Base-by-base conservation (phyloP, 768 basidiomycete genomes). In the Hericium alpestre region DNA sequence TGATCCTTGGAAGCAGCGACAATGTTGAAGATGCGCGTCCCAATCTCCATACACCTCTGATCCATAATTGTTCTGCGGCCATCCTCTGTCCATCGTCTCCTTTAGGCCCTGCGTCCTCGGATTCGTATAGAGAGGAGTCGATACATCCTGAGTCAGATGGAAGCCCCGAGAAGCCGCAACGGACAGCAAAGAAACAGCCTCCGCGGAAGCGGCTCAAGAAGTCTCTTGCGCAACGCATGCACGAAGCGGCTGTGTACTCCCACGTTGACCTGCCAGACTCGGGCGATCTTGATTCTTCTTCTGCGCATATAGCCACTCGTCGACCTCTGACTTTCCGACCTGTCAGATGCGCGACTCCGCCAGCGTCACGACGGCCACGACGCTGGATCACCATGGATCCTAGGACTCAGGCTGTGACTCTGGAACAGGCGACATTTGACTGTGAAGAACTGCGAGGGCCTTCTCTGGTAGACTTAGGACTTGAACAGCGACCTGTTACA, bases 221-320 rank as follows among this genome's bases (percentile, higher is more conserved):
- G 39, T 46, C 61, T 13, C 59, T 61, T 39, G 59, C 56, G 18
- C 61, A 56, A 51, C 61, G 61, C 13, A 46, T 62, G 37, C 52
- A 61, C 48, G 56, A 62, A 41, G 61, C 61, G n/a, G 61, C 57
- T 32, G 52, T 62, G 38, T 62, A 58, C 49, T 60, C 61, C 39
- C 54, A 48, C 16, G 59, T 60, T 25, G 38, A 48, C 13, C 41
- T 52, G 18, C 38, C 53, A 4, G 54, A 38, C 15, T 51, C 39
- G 18, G 48, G 43, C 8, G 40, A 7, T 25, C 56, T 22, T 18
- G 46, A 53, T 49, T 32, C 23, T 8, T 16, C 5, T 15, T 27
- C 53, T 15, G 53, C 50, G 60, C 60, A 56, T 56, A 56, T 56
- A 60, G 38, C 41, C 38, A 41, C n/a, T 50, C 56, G 56, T n/a